Conservation (phyloP, 805 yeast genomes). For the Suhomyces canberraensis region DNA sequence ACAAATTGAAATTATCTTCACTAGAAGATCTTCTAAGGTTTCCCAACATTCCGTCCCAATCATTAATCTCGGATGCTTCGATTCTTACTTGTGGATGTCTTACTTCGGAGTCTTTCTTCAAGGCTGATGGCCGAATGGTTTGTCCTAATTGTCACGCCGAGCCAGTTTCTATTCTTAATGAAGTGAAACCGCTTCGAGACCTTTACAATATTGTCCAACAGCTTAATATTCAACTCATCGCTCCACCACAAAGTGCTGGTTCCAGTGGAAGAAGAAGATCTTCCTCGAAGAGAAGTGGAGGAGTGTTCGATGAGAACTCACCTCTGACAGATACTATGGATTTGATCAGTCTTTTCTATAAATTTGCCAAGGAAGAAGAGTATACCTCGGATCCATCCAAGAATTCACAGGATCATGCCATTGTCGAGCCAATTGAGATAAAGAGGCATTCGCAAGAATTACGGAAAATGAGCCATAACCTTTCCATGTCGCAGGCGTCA, state of each 20-base stretch:
- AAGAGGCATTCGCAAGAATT: slow-evolving; percentile 3
- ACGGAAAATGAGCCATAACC: neutral
- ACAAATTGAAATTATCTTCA: slow-evolving; percentile 3
- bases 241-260: slow-evolving; percentile 3
- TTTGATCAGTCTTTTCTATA: slow-evolving; percentile 35
- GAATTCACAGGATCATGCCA: neutral
- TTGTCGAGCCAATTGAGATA: slow-evolving; percentile 12
- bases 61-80: slow-evolving; percentile 30
- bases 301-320: slow-evolving; percentile 4
- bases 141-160: slow-evolving; percentile 26
- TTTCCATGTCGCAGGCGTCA: neutral
- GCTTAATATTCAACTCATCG: slow-evolving; percentile 9
- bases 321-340: slow-evolving; percentile 20
- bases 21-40: slow-evolving; percentile 24
- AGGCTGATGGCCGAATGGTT: neutral
- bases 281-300: slow-evolving; percentile 19
- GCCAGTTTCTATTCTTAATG: slow-evolving; percentile 22
- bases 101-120: slow-evolving; percentile 31
- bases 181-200: slow-evolving; percentile 32
- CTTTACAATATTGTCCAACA: slow-evolving; percentile 25
- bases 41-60: slow-evolving; percentile 14
- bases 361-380: slow-evolving; percentile 38
- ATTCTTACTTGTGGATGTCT: slow-evolving; percentile 43
- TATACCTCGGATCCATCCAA: neutral
- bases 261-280: slow-evolving; percentile 15